A percentile compares a stretch with the other conserved stretches of the same genome.
These are phyloP conservation scores for Apiospora phragmitis DNA, from an alignment of 2,329 filamentous ascomycete genomes.

Conservation along the genomic window DNA sequence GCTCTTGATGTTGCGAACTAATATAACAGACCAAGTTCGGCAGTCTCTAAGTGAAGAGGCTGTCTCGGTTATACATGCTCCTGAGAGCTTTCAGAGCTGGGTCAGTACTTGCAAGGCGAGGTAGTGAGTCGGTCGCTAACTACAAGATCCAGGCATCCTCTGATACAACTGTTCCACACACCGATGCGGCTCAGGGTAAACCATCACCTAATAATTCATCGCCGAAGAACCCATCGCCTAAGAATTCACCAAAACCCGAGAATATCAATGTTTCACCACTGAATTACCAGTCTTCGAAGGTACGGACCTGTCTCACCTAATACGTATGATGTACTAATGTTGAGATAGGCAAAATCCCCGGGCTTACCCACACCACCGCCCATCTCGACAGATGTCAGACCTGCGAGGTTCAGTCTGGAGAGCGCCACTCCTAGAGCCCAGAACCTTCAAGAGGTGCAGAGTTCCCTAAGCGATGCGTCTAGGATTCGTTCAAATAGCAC, in stretches of 20 bases:
- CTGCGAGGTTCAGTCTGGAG: slow-evolving; percentile 64
- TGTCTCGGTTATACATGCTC: slow-evolving; percentile 88
- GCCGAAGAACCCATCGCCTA: slow-evolving; percentile 31
- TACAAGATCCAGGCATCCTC: slow-evolving; percentile 40
- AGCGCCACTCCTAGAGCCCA: slow-evolving; percentile 80
- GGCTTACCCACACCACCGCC: slow-evolving; percentile 64
- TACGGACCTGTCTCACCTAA: slow-evolving; percentile 22
- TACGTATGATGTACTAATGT: slow-evolving; percentile 16
- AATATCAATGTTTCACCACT: slow-evolving; percentile 36
- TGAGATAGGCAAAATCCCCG: slow-evolving; percentile 31
- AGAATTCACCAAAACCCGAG: slow-evolving; percentile 34
- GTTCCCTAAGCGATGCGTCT: slow-evolving; percentile 49
- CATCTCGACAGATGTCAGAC: slow-evolving; percentile 73
- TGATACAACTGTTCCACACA: slow-evolving; percentile 37
- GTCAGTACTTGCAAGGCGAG: slow-evolving; percentile 42
- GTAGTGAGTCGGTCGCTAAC: slow-evolving; percentile 14
- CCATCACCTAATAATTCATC: slow-evolving; percentile 37
- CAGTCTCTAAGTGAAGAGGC: slow-evolving; percentile 71
- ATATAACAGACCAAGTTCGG: slow-evolving; percentile 57
- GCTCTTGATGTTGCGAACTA: slow-evolving; percentile 57
- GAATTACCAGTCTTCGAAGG: slow-evolving; percentile 38
- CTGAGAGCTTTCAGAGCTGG: slow-evolving; percentile 79
- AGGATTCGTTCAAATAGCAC: slow-evolving; percentile 65
- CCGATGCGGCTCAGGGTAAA: slow-evolving; percentile 33
- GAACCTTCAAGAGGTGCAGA: slow-evolving; percentile 73